Base-by-base conservation (phyloP, 257 asterid species). In the Nicotiana benthamiana region DNA sequence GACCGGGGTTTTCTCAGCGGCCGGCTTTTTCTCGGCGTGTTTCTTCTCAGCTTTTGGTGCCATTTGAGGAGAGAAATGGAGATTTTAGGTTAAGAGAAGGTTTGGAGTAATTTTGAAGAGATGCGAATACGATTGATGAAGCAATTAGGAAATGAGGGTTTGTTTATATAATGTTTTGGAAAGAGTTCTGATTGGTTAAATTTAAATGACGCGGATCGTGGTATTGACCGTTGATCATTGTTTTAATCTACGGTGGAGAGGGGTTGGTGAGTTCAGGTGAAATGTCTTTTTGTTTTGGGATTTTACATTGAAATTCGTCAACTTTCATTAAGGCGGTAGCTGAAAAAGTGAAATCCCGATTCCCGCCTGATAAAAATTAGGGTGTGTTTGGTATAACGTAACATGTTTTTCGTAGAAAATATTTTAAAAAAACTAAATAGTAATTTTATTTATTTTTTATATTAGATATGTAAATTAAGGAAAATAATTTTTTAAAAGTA, bases 1-100 rank as follows among this genome's bases (percentile, higher is more conserved):
- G 0, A 60, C 83, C 1, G 83, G 83, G 9, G 77, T 43, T 53
- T 83, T 83, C 61, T 83, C 86, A 16, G 80, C 24, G 22, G 85
- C 85, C 0, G 80, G 83, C 10, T 70, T 83, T 62, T 79, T 81
- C 75, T 75, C 81, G 1, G 81, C 84, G 15, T 77, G 84, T 30
- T 81, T 81, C 24, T 81, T 83, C 13, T 83, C 86, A 5, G 70
- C 83, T 59, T 83, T 83, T 16, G 86, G 86, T n/a, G 86, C 83
- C 86, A 83, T 83, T 75, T 65, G 8, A 9, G 6, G 17, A 11
- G 3, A 77, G 82, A 43, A 8, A 12, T 2, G 9, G 30, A 2
- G 12, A 20, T 46, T 22, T 9, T 40, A 40, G 60, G 34, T 3
- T 52, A 0, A 16, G 13, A 18, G 4, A 18, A 3, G 59, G 0